phyloP scores from a whole-genome alignment of 306 rosid species.

The Amphicarpaea edgeworthii region DNA sequence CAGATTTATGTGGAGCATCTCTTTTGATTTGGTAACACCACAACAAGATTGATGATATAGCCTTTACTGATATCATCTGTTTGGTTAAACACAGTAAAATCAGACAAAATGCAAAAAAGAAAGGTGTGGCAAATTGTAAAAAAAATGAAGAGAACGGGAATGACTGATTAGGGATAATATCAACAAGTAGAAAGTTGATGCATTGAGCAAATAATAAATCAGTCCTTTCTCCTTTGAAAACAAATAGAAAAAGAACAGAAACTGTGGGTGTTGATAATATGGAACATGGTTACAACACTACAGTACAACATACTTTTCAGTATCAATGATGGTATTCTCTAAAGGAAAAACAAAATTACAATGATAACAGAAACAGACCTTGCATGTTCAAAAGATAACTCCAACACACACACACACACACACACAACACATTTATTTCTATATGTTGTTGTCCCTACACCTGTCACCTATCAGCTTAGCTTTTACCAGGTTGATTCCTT shows the following conservation, averaged over 20 bases:
- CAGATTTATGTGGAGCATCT: constrained; percentile 51
- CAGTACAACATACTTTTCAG: not conserved
- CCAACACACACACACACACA: not conserved
- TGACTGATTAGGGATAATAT: constrained; percentile 13
- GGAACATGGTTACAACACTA: not conserved
- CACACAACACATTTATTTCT: no score
- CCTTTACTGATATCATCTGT: constrained; percentile 79
- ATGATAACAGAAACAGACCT: not conserved
- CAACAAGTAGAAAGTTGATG: constrained; percentile 28
- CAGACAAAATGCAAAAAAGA: constrained; percentile 41
- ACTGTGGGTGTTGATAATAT: constrained; percentile 22
- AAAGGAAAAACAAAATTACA: constrained; percentile 14
- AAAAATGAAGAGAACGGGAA: constrained; percentile 19
- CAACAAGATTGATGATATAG: constrained; percentile 66
- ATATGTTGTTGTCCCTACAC: not conserved
- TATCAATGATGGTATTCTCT: not conserved
- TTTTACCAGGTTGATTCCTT: constrained; percentile 8
- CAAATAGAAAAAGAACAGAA: constrained; percentile 17
- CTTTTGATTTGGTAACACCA: constrained; percentile 66
- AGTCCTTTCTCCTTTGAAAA: constrained; percentile 14
- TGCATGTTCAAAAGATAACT: constrained; percentile 12
- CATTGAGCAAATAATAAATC: constrained; percentile 34
- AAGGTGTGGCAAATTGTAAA: constrained; percentile 12
- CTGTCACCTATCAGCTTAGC: not conserved
- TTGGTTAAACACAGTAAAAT: constrained; percentile 43